Percentiles rank a stretch among this genome's conserved stretches.
Evolutionary conservation across 495 filamentous ascomycete genomes (phyloP).

Genomic region (Lasiosphaeris hirsuta): DNA sequence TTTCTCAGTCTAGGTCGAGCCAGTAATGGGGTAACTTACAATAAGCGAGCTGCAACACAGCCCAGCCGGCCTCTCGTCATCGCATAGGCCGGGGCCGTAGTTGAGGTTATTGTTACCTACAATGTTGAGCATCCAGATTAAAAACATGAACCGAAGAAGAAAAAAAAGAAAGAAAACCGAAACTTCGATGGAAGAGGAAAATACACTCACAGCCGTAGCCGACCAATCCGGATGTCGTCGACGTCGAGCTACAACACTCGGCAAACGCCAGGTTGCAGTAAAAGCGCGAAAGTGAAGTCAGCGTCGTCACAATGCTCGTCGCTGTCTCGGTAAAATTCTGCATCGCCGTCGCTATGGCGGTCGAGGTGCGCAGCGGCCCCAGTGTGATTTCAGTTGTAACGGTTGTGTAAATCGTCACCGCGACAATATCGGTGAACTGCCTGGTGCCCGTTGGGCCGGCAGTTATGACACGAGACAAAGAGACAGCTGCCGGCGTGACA

Average conservation of each 20-base stretch:
- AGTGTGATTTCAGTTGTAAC: not conserved
- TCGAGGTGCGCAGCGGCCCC: not conserved
- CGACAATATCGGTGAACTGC: not conserved
- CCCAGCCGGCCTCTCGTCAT: too few relatives aligned
- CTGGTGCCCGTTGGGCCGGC: not conserved
- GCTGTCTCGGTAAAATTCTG: not conserved
- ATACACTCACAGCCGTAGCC: not conserved
- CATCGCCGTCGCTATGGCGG: not conserved
- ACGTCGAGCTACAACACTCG: not conserved
- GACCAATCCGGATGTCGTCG: not conserved
- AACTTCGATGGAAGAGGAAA: not conserved
- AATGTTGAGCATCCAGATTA: too few relatives aligned
- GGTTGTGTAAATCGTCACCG: not conserved
- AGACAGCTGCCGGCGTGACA: conserved; percentile 2
- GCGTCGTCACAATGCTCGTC: not conserved
- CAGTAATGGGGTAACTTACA: too few relatives aligned
- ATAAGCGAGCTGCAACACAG: too few relatives aligned
- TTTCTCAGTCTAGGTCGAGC: too few relatives aligned
- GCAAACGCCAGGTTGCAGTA: not conserved
- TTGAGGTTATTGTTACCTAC: too few relatives aligned
- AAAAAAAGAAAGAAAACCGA: too few relatives aligned
- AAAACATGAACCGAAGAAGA: too few relatives aligned
- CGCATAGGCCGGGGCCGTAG: too few relatives aligned
- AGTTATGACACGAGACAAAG: not conserved
- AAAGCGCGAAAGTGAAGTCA: not conserved